Base-by-base conservation (phyloP, 805 yeast species). In the Kuraishia cidri region DNA sequence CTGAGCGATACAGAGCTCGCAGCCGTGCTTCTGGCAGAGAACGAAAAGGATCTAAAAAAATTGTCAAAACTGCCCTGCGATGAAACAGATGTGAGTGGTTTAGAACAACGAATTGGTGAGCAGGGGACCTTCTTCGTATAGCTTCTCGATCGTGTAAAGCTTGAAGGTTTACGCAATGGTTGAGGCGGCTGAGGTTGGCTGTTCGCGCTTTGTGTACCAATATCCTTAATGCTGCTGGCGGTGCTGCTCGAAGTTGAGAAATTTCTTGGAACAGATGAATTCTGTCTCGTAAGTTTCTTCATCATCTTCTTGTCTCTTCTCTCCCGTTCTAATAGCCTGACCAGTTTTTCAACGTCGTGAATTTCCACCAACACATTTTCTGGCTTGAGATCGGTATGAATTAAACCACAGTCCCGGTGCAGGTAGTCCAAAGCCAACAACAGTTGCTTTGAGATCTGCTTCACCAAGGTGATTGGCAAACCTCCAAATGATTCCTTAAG, bases 381-480 rank as follows among this genome's bases (percentile, higher is more conserved):
- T 2, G 88, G 87, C 52, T 81, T 81, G 32, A 81, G 62, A 49
- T 80, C 88, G 9, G 88, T 73, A 53, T 81, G 90, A 26, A 79
- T 76, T 8, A 78, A 60, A 3, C 82, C 82, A 50, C 84, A 76
- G 44, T 58, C 64, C 26, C 70, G 41, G 49, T 77, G 84, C 41
- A 76, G 54, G 44, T 68, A 74, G 48, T 75, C 79, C 37, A 76
- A 47, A 1, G 78, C 75, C 26, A 66, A 39, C 24, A 75, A 55
- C 25, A 75, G 45, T 48, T 77, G 83, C 39, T 64, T 70, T 7
- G 75, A 58, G 23, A 77, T 72, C 43, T 66, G 75, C 48, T 72
- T 70, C 6, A 72, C 79, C 29, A 70, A 47, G 10, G 62, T 52
- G 8, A 75, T 41, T 1, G 82, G 82, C 15, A 75, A 57, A 1